These are phyloP conservation scores for Cucurbita pepo DNA, from an alignment of 306 rosid species.

Conservation along the genomic window DNA sequence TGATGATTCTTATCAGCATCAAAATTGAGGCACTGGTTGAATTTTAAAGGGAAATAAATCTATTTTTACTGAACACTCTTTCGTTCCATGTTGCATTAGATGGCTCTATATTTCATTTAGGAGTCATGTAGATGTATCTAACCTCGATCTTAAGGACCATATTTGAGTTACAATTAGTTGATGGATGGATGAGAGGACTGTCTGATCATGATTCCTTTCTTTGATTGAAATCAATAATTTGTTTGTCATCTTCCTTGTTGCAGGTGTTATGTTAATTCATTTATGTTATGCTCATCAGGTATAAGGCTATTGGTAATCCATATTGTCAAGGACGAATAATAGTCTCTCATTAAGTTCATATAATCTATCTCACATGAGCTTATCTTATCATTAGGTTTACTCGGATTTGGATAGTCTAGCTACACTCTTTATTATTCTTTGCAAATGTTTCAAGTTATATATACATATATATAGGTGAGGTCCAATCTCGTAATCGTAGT, in stretches of 20 bases:
- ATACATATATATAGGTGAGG: too few species aligned
- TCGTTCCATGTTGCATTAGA: background rate
- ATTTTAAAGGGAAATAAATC: conserved; percentile 36
- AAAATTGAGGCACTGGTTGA: conserved; percentile 12
- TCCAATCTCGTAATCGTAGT: too few species aligned
- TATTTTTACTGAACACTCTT: background rate
- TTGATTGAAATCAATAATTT: conserved; percentile 3
- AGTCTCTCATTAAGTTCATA: too few species aligned
- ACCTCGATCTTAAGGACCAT: background rate
- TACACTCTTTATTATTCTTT: too few species aligned
- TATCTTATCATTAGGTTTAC: too few species aligned
- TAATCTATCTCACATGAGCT: too few species aligned
- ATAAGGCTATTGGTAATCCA: background rate
- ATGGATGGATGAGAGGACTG: conserved; percentile 2
- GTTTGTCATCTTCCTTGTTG: background rate
- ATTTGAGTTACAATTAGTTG: background rate
- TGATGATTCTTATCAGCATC: background rate
- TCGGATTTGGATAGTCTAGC: too few species aligned
- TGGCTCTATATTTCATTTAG: background rate
- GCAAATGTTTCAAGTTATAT: too few species aligned
- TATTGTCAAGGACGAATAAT: background rate
- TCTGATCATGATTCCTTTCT: background rate
- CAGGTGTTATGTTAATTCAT: background rate
- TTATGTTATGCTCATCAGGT: background rate
- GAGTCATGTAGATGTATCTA: background rate